Evolutionary conservation across 2,329 filamentous ascomycete species (phyloP).

Genomic region (Pseudogymnoascus pannorum): DNA sequence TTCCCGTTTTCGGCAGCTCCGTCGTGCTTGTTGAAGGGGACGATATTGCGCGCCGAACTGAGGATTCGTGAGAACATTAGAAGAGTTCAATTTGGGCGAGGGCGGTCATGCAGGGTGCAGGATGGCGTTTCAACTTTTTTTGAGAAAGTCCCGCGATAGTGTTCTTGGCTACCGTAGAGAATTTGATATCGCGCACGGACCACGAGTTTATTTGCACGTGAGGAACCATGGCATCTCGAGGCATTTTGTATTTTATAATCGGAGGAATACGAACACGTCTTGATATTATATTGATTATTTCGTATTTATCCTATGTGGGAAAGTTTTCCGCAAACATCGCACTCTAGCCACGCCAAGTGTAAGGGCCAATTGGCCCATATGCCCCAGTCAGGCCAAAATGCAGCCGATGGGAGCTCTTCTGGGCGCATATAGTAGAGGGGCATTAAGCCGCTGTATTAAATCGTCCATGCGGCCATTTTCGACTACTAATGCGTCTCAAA

Average conservation of each 20-base stretch:
- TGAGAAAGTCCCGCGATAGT: not conserved
- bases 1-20: not conserved
- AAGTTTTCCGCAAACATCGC: not conserved
- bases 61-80: constrained; percentile 12
- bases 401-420: not conserved
- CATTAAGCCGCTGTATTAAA: constrained; percentile 2
- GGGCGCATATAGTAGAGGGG: not conserved
- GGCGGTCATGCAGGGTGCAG: constrained; percentile 4
- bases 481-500: not conserved
- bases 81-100: constrained; percentile 1
- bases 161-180: constrained; percentile 2
- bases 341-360: not conserved
- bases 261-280: not conserved
- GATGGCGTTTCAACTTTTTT: constrained; percentile 7
- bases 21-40: constrained; percentile 9
- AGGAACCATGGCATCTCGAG: not conserved
- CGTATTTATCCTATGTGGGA: not conserved
- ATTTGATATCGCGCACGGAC: constrained; percentile 4
- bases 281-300: not conserved
- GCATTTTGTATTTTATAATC: not conserved
- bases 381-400: not conserved
- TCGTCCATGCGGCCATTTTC: not conserved
- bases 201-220: constrained; percentile 7
- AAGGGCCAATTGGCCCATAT: not conserved
- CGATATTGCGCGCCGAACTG: constrained; percentile 10